Conservation (phyloP, 768 basidiomycete species). For the Leccinum broughii region DNA sequence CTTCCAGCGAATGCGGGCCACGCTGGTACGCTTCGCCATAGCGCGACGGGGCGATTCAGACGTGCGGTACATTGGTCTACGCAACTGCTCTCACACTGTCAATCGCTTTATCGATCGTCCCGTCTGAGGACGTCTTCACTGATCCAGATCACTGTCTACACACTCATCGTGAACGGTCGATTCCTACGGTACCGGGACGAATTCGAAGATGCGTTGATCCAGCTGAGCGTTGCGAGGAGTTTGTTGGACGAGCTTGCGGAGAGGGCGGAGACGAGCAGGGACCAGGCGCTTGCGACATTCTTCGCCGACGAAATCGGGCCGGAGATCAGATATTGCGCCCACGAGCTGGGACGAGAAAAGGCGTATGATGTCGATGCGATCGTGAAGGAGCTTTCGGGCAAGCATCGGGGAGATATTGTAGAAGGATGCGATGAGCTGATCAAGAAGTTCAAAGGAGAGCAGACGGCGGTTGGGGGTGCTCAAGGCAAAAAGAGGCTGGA, state of each 20-base stretch:
- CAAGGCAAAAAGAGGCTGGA: slow-evolving; percentile 55
- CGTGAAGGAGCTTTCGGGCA: slow-evolving; percentile 59
- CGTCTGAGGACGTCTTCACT: slow-evolving; percentile 59
- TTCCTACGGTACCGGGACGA: slow-evolving; percentile 76
- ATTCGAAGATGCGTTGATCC: slow-evolving; percentile 71
- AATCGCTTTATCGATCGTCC: slow-evolving; percentile 54
- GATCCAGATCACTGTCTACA: slow-evolving; percentile 75
- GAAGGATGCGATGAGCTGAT: slow-evolving; percentile 60
- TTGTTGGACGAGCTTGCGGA: slow-evolving; percentile 69
- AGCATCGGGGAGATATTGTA: slow-evolving; percentile 60
- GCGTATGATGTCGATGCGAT: slow-evolving; percentile 84
- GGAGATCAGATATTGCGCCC: slow-evolving; percentile 90
- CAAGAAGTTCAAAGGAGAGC: slow-evolving; percentile 49
- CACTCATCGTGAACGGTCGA: slow-evolving; percentile 79
- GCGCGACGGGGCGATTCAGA: slow-evolving; percentile 77
- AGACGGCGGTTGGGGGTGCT: slow-evolving; percentile 34
- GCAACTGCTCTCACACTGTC: slow-evolving; percentile 72
- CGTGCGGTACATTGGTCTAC: slow-evolving; percentile 79
- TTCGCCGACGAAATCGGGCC: slow-evolving; percentile 88
- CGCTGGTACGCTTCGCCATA: slow-evolving; percentile 63
- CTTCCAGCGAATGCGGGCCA: slow-evolving; percentile 51
- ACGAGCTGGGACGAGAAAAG: slow-evolving; percentile 75
- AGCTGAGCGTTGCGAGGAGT: slow-evolving; percentile 75
- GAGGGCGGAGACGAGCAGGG: slow-evolving; percentile 67
- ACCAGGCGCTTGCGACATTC: slow-evolving; percentile 83